Conservation (phyloP, 2,329 filamentous ascomycete species). For the Botryosphaeria agaves region DNA sequence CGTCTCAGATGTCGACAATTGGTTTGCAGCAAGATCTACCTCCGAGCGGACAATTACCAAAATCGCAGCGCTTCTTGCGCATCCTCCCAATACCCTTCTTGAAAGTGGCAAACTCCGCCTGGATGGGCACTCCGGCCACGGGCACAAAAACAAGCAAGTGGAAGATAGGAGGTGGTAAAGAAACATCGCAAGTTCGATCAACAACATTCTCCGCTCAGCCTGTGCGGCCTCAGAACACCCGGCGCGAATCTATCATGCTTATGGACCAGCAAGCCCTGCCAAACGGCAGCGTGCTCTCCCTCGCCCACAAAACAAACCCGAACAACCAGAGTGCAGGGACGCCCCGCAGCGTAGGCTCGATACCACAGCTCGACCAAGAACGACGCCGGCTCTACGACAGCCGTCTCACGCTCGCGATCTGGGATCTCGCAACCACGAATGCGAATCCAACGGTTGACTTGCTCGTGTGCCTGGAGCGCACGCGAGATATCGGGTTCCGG, state of each 20-base stretch:
- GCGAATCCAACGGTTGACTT: constrained; percentile 91
- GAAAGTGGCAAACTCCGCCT: constrained; percentile 87
- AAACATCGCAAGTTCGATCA: no score
- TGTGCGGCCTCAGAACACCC: constrained; percentile 12
- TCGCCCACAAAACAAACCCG: constrained; percentile 13
- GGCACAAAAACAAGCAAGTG: constrained; percentile 31
- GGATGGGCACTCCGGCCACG: constrained; percentile 85
- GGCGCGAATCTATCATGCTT: constrained; percentile 28
- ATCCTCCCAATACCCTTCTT: constrained; percentile 80
- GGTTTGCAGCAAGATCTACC: constrained; percentile 37
- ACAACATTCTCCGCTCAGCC: constrained; percentile 2
- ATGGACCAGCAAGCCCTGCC: constrained; percentile 32
- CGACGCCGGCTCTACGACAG: constrained; percentile 70
- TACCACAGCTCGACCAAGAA: constrained; percentile 28
- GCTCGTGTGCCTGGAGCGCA: constrained; percentile 77
- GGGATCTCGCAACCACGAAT: constrained; percentile 78
- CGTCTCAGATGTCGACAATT: constrained; percentile 75
- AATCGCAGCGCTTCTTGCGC: constrained; percentile 78
- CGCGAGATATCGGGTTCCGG: constrained; percentile 83
- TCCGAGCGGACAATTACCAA: constrained; percentile 73
- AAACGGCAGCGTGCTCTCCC: constrained; percentile 15
- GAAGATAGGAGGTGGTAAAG: no score
- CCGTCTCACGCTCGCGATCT: constrained; percentile 80
- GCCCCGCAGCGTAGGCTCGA: not conserved
- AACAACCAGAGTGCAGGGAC: constrained; percentile 10